A percentile compares a stretch with the other conserved stretches of the same genome.
Conservation (phyloP, 2,329 filamentous ascomycete genomes). For the Ophiognomonia clavigignenti-juglandacearum region DNA sequence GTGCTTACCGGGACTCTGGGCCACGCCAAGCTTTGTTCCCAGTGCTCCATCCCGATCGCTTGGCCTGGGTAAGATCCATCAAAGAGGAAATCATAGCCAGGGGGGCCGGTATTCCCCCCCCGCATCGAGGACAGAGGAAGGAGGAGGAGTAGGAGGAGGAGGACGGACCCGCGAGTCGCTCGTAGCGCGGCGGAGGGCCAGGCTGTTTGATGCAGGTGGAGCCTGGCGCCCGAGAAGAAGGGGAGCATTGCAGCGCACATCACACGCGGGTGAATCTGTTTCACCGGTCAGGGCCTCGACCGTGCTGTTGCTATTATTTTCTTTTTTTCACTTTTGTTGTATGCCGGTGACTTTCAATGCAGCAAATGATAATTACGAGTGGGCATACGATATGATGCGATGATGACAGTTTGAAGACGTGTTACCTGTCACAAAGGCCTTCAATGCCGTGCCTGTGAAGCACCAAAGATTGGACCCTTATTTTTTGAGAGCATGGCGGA, state of each 20-base stretch:
- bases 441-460: no score
- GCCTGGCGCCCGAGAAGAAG: background rate
- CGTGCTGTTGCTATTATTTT: no score
- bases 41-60: no score
- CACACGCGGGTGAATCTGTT: constrained; percentile 14
- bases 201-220: constrained; percentile 11
- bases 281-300: constrained; percentile 3
- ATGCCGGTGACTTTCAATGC: background rate
- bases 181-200: background rate
- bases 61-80: no score
- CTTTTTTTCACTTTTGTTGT: background rate
- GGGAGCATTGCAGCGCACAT: constrained; percentile 9
- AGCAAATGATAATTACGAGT: background rate
- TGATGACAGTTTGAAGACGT: no score
- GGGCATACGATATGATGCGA: no score
- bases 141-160: background rate
- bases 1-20: no score
- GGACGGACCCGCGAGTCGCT: background rate
- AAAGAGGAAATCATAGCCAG: no score
- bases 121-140: background rate
- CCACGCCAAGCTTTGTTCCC: no score
- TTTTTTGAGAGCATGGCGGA: background rate
- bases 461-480: no score
- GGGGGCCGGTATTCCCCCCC: no score
- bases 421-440: no score